Evolutionary conservation across 371 early-diverging fungal species (phyloP).

Genomic region (Lichtheimia ramosa): DNA sequence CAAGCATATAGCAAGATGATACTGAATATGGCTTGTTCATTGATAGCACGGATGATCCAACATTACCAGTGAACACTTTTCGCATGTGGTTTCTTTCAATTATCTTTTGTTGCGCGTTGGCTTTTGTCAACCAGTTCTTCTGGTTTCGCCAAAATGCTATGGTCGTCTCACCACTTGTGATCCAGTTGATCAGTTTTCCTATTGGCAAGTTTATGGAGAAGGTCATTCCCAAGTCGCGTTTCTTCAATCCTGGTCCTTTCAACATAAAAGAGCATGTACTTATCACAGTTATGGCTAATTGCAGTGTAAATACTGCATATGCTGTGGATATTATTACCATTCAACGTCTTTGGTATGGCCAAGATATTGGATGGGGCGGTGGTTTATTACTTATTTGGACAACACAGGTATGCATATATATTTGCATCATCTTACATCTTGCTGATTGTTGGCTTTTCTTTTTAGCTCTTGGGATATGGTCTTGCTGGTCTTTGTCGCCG

Average conservation of each 20-base stretch:
- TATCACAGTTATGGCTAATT: constrained; percentile 67
- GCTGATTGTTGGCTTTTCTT: background rate
- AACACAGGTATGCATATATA: constrained; percentile 54
- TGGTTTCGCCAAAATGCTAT: constrained; percentile 66
- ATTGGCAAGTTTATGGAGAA: constrained; percentile 64
- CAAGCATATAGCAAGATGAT: constrained; percentile 6
- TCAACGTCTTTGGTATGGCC: constrained; percentile 62
- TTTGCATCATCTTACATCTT: background rate
- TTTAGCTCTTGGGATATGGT: constrained; percentile 69
- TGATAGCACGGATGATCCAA: constrained; percentile 62
- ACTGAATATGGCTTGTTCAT: background rate
- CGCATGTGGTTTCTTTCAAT: constrained; percentile 73
- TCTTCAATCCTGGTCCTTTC: constrained; percentile 80
- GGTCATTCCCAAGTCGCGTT: constrained; percentile 28
- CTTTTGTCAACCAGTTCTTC: constrained; percentile 78
- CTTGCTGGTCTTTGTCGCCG: constrained; percentile 78
- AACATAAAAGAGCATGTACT: constrained; percentile 87
- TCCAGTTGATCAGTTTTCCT: constrained; percentile 65
- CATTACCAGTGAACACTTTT: constrained; percentile 73
- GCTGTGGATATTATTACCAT: constrained; percentile 75
- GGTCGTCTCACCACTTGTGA: constrained; percentile 47
- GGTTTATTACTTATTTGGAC: constrained; percentile 63
- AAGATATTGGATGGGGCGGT: constrained; percentile 62
- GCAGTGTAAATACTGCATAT: constrained; percentile 60
- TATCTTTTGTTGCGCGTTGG: constrained; percentile 56